These are phyloP conservation scores for Piromyces finnis DNA, from an alignment of 192 early-diverging fungal genomes.

Conservation along the genomic window DNA sequence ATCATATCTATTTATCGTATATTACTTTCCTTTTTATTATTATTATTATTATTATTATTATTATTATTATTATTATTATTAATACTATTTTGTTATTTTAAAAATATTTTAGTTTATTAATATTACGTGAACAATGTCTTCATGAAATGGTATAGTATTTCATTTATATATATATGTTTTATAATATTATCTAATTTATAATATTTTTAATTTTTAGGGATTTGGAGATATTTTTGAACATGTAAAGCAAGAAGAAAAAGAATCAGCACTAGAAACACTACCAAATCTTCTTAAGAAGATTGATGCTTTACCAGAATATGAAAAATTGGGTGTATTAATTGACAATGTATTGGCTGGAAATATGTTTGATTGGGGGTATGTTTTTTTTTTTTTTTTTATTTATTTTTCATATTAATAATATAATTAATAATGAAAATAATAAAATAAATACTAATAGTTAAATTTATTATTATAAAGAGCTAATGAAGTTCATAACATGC, in stretches of 20 bases:
- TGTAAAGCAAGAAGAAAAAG: conserved; percentile 50
- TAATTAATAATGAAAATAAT: no score
- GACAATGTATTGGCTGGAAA: conserved; percentile 57
- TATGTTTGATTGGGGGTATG: conserved; percentile 61
- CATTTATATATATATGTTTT: no score
- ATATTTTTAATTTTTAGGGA: background rate
- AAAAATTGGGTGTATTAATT: conserved; percentile 21
- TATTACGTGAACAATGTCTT: conserved; percentile 63
- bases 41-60: no score
- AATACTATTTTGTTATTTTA: no score
- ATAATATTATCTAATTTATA: background rate
- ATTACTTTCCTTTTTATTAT: no score
- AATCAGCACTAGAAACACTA: conserved; percentile 31
- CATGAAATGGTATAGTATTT: conserved; percentile 65
- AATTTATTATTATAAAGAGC: conserved; percentile 12
- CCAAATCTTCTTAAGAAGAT: conserved; percentile 16
- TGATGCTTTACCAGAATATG: conserved; percentile 15
- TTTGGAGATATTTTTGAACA: conserved; percentile 24
- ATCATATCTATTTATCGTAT: no score
- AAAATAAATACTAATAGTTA: no score
- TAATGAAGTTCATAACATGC: conserved; percentile 28
- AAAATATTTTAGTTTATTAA: conserved; percentile 23
- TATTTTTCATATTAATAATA: no score
- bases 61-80: no score
- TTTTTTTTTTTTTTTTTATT: no score